Base-by-base conservation (phyloP, 2,329 filamentous ascomycete species). In the Teratosphaeria viscida region DNA sequence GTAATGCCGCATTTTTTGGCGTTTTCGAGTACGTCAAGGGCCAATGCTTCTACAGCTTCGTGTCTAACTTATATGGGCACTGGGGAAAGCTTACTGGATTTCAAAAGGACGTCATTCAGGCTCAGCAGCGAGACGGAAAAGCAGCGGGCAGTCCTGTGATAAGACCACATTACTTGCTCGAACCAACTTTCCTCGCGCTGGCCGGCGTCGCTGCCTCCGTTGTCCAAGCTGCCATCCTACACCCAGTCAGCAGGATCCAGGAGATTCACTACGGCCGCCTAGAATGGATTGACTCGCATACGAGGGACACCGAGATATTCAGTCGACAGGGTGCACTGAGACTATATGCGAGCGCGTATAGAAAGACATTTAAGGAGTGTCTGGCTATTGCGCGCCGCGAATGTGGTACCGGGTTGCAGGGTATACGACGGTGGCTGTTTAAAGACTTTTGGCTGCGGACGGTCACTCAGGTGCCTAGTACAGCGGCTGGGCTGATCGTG, bases 21-120 rank as follows among this genome's bases (percentile, higher is more conserved):
- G 83, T 82, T 0, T 91, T 92, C 63, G 88, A 92, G 73, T 88
- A 84, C 55, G 76, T 90, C 68, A 91, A 91, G 71, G 85, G 84
- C 11, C 88, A 91, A 70, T 79, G 80, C 12, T 86, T 89, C 73
- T 90, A 90, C 72, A 77, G 76, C 53, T 91, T 88, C 68, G 82
- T 91, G 35, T 82, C 81, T 14, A 85, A 82, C 76, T 89, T 85
- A 70, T 91, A 91, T 65, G 83, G 85, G 7, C 62, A 64, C 7
- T 72, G 67, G 60, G 66, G 65, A 29, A 67, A 69, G 12, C 63
- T 73, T 3, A 71, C 70, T 3, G 67, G 77, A 54, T 59, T 56
- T 16, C 71, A 73, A 55, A 63, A 68, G 60, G 65, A 70, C 16
- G 64, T 64, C 52, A 69, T 74, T n/a, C 63, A 64, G 2, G 60